These are phyloP conservation scores for Hygrophila difformis DNA, from an alignment of 257 asterid species.

Conservation along the genomic window DNA sequence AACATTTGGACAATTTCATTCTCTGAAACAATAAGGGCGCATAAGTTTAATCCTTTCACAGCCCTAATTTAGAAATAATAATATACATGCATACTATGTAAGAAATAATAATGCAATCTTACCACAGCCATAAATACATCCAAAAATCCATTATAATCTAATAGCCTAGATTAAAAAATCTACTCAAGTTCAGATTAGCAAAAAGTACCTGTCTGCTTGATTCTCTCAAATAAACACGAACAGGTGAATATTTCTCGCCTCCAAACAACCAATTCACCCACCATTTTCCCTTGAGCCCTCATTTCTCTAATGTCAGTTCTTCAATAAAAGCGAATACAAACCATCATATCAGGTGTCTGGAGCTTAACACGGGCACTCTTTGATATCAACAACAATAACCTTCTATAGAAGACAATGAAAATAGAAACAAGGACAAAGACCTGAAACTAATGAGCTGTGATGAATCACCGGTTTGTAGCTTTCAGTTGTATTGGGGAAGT, in stretches of 20 bases:
- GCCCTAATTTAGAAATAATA: neutral
- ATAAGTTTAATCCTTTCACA: constrained; percentile 5
- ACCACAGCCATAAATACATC: neutral
- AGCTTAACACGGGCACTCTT: too few species aligned
- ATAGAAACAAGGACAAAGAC: too few species aligned
- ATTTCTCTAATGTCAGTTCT: constrained; percentile 11
- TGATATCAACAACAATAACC: too few species aligned
- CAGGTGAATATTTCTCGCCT: constrained; percentile 49
- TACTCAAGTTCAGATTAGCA: neutral
- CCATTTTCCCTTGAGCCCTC: constrained; percentile 22
- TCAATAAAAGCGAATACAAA: too few species aligned
- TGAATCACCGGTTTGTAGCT: too few species aligned
- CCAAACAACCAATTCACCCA: constrained; percentile 14
- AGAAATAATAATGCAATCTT: too few species aligned
- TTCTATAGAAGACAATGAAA: too few species aligned
- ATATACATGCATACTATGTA: neutral
- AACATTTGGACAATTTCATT: constrained; percentile 81
- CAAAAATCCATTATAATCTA: neutral
- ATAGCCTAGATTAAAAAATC: neutral
- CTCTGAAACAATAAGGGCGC: constrained; percentile 34
- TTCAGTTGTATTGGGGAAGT: too few species aligned
- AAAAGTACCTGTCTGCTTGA: constrained; percentile 66
- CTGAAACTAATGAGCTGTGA: too few species aligned
- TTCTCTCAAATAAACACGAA: constrained; percentile 41
- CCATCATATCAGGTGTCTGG: too few species aligned